Evolutionary conservation across 1,284 basidiomycete genomes (phyloP).

Genomic region (Fomitopsis betulina): DNA sequence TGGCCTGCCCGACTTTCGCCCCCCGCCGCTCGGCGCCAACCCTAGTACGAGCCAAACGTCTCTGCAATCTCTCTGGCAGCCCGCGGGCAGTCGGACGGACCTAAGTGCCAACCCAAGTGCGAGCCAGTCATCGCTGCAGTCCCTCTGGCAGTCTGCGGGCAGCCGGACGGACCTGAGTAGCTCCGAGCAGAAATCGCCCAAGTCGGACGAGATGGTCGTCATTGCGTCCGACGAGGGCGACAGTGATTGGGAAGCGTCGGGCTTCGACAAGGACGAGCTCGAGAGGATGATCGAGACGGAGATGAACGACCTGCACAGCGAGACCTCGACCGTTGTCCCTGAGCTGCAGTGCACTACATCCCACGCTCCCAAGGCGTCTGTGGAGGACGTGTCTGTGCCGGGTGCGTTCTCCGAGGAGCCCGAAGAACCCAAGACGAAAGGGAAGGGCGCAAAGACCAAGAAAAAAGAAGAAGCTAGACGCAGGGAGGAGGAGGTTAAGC

Average conservation of each 20-base stretch:
- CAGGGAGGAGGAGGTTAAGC: constrained; percentile 3
- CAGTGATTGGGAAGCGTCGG: constrained; percentile 8
- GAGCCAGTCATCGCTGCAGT: no score
- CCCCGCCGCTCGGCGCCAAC: not conserved
- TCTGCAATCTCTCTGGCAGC: not conserved
- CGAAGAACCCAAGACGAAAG: not conserved
- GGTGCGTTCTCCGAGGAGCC: constrained; percentile 1
- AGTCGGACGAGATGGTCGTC: constrained; percentile 5
- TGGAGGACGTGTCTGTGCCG: not conserved
- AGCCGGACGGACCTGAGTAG: not conserved
- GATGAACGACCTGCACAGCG: not conserved
- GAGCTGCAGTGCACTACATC: not conserved
- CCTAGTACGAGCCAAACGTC: not conserved
- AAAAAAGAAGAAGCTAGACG: constrained; percentile 1
- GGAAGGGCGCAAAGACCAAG: not conserved
- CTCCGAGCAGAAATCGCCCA: not conserved
- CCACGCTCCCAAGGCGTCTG: not conserved
- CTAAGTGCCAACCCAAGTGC: no score
- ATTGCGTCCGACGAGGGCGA: constrained; percentile 7
- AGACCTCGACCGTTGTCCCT: not conserved
- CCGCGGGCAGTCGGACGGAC: not conserved
- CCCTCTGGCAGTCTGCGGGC: not conserved
- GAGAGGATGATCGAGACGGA: constrained; percentile 4
- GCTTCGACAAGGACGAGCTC: constrained; percentile 7
- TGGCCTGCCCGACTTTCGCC: not conserved